Conservation (phyloP, 371 early-diverging fungal genomes). For the Apophysomyces ossiformis region DNA sequence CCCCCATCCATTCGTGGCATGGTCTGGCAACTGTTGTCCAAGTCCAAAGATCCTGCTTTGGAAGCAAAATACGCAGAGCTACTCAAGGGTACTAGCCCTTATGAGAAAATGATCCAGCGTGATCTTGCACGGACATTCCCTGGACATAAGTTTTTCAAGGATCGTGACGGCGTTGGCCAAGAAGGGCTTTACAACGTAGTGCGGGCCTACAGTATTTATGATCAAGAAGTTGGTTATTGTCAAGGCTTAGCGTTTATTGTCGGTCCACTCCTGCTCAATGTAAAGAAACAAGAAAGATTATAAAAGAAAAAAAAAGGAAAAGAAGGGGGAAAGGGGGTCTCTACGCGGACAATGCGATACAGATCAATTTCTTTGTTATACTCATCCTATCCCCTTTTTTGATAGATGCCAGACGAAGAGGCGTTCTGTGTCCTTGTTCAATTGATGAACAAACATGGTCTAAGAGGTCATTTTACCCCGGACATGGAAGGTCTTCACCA, state of each 20-base stretch:
- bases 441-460: slow-evolving; percentile 82
- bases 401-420: slow-evolving; percentile 93
- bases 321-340: slow-evolving; percentile 7
- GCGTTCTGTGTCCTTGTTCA: slow-evolving; percentile 89
- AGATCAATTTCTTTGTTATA: too few species aligned
- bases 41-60: slow-evolving; percentile 49
- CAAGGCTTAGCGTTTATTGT: slow-evolving; percentile 94
- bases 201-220: slow-evolving; percentile 88
- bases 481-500: slow-evolving; percentile 87
- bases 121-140: slow-evolving; percentile 94
- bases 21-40: slow-evolving; percentile 81
- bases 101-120: slow-evolving; percentile 89
- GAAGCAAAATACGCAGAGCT: slow-evolving; percentile 70
- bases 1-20: slow-evolving; percentile 74
- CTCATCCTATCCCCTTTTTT: not conserved
- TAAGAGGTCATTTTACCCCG: slow-evolving; percentile 90
- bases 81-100: slow-evolving; percentile 62
- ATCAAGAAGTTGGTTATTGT: slow-evolving; percentile 92
- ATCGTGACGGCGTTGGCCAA: slow-evolving; percentile 86
- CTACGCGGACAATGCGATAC: not conserved
- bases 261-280: slow-evolving; percentile 87
- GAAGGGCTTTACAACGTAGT: slow-evolving; percentile 87
- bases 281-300: slow-evolving; percentile 36
- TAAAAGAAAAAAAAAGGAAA: not conserved
- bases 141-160: slow-evolving; percentile 80